Base-by-base conservation (phyloP, 371 early-diverging fungal genomes). In the Funneliformis caledonium region DNA sequence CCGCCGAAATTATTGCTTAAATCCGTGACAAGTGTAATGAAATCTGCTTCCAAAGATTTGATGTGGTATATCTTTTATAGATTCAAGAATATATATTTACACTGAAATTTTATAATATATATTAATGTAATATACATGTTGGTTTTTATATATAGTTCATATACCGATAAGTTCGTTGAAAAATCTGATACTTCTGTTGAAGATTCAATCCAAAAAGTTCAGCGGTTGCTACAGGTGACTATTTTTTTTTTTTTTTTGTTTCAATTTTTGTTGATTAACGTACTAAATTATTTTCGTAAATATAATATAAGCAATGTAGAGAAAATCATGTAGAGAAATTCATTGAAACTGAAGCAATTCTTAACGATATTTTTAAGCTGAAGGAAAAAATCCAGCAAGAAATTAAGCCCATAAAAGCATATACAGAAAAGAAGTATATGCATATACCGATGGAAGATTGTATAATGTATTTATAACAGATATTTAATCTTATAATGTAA, bases 321-420 rank as follows among this genome's bases (percentile, higher is more conserved):
- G 43, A 47, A 56, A 72, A 62, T 47, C 80, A 80, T 10, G 33
- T 52, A 33, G 22, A 22, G 10, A 80, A 33, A 14, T 80, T 80
- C 47, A 47, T 80, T 60, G 72, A 72, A 26, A 72, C 69, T 26
- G 80, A 80, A 62, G 43, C 42, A 43, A 80, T 72, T 37, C 48
- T 72, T 9, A 80, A 72, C 31, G 31, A 80, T 16, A 80, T 80
- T 26, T 2, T 56, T n/a, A 61, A 26, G 26, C 9, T 80, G 5
- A 72, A 60, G 9, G 72, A 80, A 59, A 60, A 80, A 33, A 80
- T 72, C 43, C 2, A 76, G 33, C 26, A 62, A 26, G 26, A 50
- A n/a, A n/a, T 26, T 19, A 26, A 31, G 37, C 19, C 31, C 45
- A n/a, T 47, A 31, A 45, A 67, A 31, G 10, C 22, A 42, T 33